Evolutionary conservation across 2,329 filamentous ascomycete species (phyloP), one percentile per base, ranked within the genome.

Genomic region (Lachnellula occidentalis): DNA sequence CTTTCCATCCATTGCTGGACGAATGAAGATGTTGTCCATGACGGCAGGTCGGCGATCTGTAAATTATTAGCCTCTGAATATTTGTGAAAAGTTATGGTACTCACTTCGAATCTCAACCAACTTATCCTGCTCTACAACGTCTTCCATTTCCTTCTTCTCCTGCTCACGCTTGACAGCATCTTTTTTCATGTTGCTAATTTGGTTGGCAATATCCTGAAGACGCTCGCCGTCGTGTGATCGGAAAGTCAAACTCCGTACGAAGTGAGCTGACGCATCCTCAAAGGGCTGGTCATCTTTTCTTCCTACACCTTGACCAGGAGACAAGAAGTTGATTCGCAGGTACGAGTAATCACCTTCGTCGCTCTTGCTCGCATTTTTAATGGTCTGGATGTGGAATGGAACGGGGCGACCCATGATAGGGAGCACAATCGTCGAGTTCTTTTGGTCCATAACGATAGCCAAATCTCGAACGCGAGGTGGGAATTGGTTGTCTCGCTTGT

Each of bases 141-240:
- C 94, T 70, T 99, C 94, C 88, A 99, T 88, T 65, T 99, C 92
- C 76, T 99, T 99, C 83, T 97, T 96, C 73, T 96, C 92, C 67
- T 96, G 92, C 72, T 99, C 94, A 65, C 90, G 88, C 72, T 95
- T 92, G 42, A 90, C 83, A 5, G 89, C 85, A 63, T 92, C 90
- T 69, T 94, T 95, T 76, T 96, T 95, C 77, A 99, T 86, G 67
- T 96, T 94, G 11, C 90, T 92, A 65, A 99, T 97, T 67, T 95
- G 89, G 58, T 88, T 88, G 12, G 91, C 87, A 62, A 99, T 94
- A 66, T 95, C 90, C 55, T 90, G 87, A 70, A 99, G 91, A 59
- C 92, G 85, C 58, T 90, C 83, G 55, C 91, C 86, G 68, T 97
- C 90, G 59, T 88, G 87, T 19, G 94, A 97, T 53, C 92, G 84